These are phyloP conservation scores for Blepharisma japonicum DNA, from an alignment of 73 alveolate genomes.

Conservation along the genomic window DNA sequence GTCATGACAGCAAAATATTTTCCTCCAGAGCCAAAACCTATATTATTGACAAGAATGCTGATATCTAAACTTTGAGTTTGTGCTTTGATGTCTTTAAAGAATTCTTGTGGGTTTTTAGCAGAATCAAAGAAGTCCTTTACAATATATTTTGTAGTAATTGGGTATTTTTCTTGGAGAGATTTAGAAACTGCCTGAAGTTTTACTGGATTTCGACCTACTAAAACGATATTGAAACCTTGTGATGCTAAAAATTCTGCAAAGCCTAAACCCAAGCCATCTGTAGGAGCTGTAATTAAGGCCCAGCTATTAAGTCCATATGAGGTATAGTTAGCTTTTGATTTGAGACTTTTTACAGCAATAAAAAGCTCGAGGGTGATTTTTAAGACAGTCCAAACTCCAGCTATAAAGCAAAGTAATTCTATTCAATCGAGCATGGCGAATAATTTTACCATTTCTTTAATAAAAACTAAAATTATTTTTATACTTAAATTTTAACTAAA, in stretches of 20 bases:
- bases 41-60: conserved; percentile 11
- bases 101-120: too few relatives aligned
- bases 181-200: conserved; percentile 15
- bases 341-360: too few relatives aligned
- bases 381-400: too few relatives aligned
- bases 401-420: too few relatives aligned
- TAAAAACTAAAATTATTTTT: too few relatives aligned
- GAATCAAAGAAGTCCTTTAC: background rate
- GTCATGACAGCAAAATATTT: background rate
- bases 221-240: conserved; percentile 32
- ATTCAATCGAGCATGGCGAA: too few relatives aligned
- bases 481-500: too few relatives aligned
- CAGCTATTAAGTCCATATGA: background rate
- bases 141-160: background rate
- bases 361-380: too few relatives aligned
- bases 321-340: too few relatives aligned
- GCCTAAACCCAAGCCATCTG: conserved; percentile 44
- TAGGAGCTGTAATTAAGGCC: conserved; percentile 36
- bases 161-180: background rate
- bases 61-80: background rate
- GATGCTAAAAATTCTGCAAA: conserved; percentile 31
- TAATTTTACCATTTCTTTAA: too few relatives aligned
- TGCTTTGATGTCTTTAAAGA: background rate
- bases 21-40: background rate
- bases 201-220: conserved; percentile 31